Evolutionary conservation across 805 yeast species (phyloP).

Genomic region (Zygosaccharomyces kombuchaensis): DNA sequence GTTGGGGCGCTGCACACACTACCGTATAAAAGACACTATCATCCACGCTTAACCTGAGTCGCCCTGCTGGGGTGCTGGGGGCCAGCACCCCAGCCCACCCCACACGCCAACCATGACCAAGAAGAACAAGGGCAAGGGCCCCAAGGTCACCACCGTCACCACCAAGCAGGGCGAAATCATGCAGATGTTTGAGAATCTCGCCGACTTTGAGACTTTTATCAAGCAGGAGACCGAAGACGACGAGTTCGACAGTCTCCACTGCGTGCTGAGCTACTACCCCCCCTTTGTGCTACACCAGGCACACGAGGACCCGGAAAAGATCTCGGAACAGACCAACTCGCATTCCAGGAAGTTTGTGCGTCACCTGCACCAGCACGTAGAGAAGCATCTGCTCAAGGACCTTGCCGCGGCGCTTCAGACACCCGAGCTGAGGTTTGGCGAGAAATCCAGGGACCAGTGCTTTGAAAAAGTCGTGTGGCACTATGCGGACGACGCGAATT

Average conservation of each 20-base stretch:
- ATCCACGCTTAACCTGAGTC: no score
- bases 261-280: constrained; percentile 63
- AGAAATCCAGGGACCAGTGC: constrained; percentile 44
- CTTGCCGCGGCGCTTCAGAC: constrained; percentile 58
- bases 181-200: constrained; percentile 55
- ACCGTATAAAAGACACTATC: no score
- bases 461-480: constrained; percentile 56
- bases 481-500: constrained; percentile 54
- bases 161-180: constrained; percentile 31
- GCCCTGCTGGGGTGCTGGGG: no score
- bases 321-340: constrained; percentile 67
- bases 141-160: constrained; percentile 28
- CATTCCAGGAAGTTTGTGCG: constrained; percentile 68
- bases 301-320: constrained; percentile 65
- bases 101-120: constrained; percentile 21
- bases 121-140: constrained; percentile 33
- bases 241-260: constrained; percentile 65
- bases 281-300: constrained; percentile 66
- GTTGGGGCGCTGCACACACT: no score
- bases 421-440: constrained; percentile 46
- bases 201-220: constrained; percentile 57
- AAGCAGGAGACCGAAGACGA: constrained; percentile 74
- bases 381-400: constrained; percentile 65
- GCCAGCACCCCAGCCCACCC: no score
- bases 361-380: constrained; percentile 69